Evolutionary conservation across 202 grass and related monocot species (phyloP), one percentile per base, ranked within the genome.

Genomic region (Brachypodium distachyon): DNA sequence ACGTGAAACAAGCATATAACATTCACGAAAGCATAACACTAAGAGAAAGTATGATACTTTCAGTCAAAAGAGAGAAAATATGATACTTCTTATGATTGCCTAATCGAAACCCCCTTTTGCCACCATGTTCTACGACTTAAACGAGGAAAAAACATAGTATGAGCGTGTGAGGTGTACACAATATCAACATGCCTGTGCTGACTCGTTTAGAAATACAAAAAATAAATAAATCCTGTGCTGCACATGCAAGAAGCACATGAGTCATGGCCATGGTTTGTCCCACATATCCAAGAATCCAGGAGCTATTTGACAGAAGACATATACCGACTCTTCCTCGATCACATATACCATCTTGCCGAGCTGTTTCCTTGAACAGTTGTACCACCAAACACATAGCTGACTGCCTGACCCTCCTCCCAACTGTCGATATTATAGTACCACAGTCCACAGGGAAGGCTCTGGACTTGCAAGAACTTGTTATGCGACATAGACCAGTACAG

Each of bases 201-300:
- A n/a, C n/a, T n/a, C n/a, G n/a, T n/a, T n/a, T n/a, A n/a, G n/a
- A n/a, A n/a, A n/a, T n/a, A n/a, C n/a, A n/a, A n/a, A n/a, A n/a
- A n/a, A n/a, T n/a, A n/a, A n/a, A n/a, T n/a, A n/a, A 40, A 78
- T 61, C 46, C 22, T 61, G 51, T 61, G 73, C 66, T 62, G 80
- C 53, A 75, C 69, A 79, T 79, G 84, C 56, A 80, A 74, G 61
- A 54, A 62, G 27, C 60, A 74, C 59, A 36, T 42, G 50, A 36
- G 26, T 46, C 68, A 83, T 74, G 75, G 50, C 31, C 18, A 22
- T 70, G 53, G 64, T 80, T 84, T 80, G 70, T 79, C 76, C 60
- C 62, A 70, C 70, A 44, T 84, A 62, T 74, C 85, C 74, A 79
- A 48, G 69, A 87, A 74, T 79, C 53, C 36, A 79, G 80, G 74